Base-by-base conservation (phyloP, 371 early-diverging fungal genomes). In the Zychaea mexicana region DNA sequence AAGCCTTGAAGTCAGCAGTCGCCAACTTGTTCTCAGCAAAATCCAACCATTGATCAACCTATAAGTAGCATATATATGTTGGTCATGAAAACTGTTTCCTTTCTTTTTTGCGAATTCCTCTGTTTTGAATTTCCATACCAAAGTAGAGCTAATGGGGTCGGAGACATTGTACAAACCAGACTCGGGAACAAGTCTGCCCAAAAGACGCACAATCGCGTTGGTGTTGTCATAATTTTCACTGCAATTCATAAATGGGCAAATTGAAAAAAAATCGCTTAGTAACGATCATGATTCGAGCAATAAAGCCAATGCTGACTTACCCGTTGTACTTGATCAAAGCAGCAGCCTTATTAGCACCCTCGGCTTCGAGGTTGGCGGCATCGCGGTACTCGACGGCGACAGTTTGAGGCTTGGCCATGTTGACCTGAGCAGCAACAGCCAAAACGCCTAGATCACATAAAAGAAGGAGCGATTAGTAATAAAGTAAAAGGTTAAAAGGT, bases 1-100 rank as follows among this genome's bases (percentile, higher is more conserved):
- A 75, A 15, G 81, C 77, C 83, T 90, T 92, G 77, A 91, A 94
- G 65, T 92, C 90, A 45, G 79, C 61, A n/a, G 83, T 69, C 45
- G 76, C 71, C 47, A 94, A 71, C 57, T 78, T 80, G 65, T 78
- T 78, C 55, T 81, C 80, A 39, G 86, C 80, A 77, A 84, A 88
- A 75, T 88, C 89, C 42, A 88, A 73, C 81, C 87, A 89, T 58
- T 86, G 83, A 68, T 86, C 87, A 17, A 88, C 76, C 85, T 85
- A 61, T 32, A 39, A 22, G 7, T 13, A 22, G 9, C 21, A 59
- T 39, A n/a, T n/a, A n/a, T n/a, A n/a, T 22, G 15, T 42, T 30
- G 39, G 32, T 6, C 3, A 53, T 30, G 2, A 21, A 39, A 4
- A 39, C 12, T n/a, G 3, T 15, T 13, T 28, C 21, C 2, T 45